Conservation (phyloP, 1,139 yeast genomes). For the Geotrichum aggregatum region DNA sequence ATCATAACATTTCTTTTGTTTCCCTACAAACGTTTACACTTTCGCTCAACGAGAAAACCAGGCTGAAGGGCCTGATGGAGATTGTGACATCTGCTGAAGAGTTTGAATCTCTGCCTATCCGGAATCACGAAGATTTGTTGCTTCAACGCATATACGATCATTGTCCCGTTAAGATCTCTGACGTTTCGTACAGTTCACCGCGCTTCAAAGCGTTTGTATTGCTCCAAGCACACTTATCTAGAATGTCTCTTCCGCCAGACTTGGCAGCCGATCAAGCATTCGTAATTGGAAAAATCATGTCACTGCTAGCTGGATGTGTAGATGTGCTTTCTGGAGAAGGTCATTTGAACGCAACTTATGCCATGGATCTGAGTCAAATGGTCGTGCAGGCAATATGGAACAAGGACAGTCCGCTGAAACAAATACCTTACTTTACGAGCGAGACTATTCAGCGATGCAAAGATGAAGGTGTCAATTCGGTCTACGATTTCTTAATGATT, state of each 20-base stretch:
- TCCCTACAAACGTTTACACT: slow-evolving; percentile 60
- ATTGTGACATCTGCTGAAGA: slow-evolving; percentile 65
- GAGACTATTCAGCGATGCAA: slow-evolving; percentile 57
- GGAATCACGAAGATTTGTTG: slow-evolving; percentile 53
- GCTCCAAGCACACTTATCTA: slow-evolving; percentile 75
- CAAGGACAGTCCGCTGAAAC: slow-evolving; percentile 71
- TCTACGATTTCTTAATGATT: slow-evolving; percentile 78
- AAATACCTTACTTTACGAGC: slow-evolving; percentile 65
- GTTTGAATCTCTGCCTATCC: slow-evolving; percentile 58
- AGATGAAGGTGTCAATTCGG: slow-evolving; percentile 56
- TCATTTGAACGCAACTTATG: slow-evolving; percentile 66
- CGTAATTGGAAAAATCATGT: slow-evolving; percentile 50
- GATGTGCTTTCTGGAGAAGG: slow-evolving; percentile 83
- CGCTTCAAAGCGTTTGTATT: slow-evolving; percentile 67
- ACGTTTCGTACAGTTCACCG: slow-evolving; percentile 49
- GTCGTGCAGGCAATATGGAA: slow-evolving; percentile 84
- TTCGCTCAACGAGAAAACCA: slow-evolving; percentile 53
- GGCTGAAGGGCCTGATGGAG: slow-evolving; percentile 62
- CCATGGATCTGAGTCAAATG: slow-evolving; percentile 90
- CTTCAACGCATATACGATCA: slow-evolving; percentile 52
- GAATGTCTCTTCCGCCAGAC: slow-evolving; percentile 58
- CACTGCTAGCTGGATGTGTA: slow-evolving; percentile 60
- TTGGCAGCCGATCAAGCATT: slow-evolving; percentile 52
- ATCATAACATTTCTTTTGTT: slow-evolving; percentile 58
- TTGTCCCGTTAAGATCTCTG: slow-evolving; percentile 55